Evolutionary conservation across 176 grass and related monocot genomes (phyloP), one percentile per base, ranked within the genome.

Genomic region (Canna indica): DNA sequence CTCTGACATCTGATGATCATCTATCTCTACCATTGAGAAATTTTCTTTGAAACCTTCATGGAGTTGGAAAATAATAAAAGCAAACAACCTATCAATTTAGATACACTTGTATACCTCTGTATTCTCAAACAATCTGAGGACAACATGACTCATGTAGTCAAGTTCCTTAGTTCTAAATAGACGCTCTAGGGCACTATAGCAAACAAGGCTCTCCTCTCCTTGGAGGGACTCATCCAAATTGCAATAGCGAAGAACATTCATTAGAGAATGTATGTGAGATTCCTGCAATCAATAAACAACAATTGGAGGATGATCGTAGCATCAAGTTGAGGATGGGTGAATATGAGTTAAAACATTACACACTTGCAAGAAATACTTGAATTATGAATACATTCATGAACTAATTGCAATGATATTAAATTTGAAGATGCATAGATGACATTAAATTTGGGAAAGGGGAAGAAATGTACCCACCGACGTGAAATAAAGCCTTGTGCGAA

Each of bases 401-500:
- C 26, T 29, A 7, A 59, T 63, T 65, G 34, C 58, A 36, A 24
- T 3, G 33, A 65, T 36, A 16, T 35, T n/a, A n/a, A 36, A 10
- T 22, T 65, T 35, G 1, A 1, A 35, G 62, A 65, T 65, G 18
- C 11, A 65, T 16, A 65, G 17, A 36, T 36, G 32, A 65, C 36
- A 65, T 36, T 38, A 65, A 29, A 38, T 17, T 36, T 30, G 18
- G 3, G 18, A 9, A 64, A 69, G 80, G 9, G 13, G 68, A 48
- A 88, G 70, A 29, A 69, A 83, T 73, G 30, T 47, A 52, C 84
- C 58, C 88, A 96, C 92, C 20, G 92, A 96, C 73, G 92, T 96
- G 81, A 96, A 96, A 75, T 96, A 96, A 69, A 96, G 92, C 65
- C 92, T 91, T 83, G 92, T 96, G 45, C 92, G 88, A 73, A 96